Base-by-base conservation (phyloP, 208 protist species). In the Angomonas deanei region DNA sequence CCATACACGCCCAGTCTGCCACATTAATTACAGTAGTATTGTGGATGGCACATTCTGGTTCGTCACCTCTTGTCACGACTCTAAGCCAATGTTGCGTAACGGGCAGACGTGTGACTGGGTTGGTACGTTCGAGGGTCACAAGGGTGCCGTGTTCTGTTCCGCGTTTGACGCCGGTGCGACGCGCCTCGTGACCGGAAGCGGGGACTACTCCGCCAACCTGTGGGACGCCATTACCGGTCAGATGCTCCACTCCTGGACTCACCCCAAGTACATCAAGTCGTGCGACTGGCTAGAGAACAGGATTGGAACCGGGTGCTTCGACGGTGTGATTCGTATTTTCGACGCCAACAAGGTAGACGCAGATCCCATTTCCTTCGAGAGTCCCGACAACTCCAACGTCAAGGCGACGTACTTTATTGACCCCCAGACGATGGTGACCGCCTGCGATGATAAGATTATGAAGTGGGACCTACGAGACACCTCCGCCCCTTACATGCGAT, bases 101-200 rank as follows among this genome's bases (percentile, higher is more conserved):
- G 94, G 96, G 8, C 83, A 97, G 66, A 97, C 92, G 6, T 94
- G 96, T 31, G 96, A 97, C 66, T 98, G 96, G 94, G 93, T 98
- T 23, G 96, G 96, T 24, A 97, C 93, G 6, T 98, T 98, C 61
- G 90, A 97, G 59, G 96, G 93, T 2, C 96, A 98, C 77, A 97
- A 97, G 61, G 96, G 96, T 48, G 96, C 96, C 1, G 92, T 98
- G 17, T 97, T 93, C 70, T 95, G 87, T 66, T 93, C 89, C 23
- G 76, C 78, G 8, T 92, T 98, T 59, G 95, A 97, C 72, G 19
- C 61, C 47, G 76, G 66, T 24, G 93, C 91, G 1, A 97, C 91
- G 46, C 72, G 76, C 6, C 75, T 96, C 24, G 81, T 92, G n/a
- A 98, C 96, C 8, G 93, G 82, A 31, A 96, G 90, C 49, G 96